A percentile compares a stretch with the other conserved stretches of the same genome.
phyloP scores from a whole-genome alignment of 169 alveolate genomes.

The Cryptosporidium meleagridis region DNA sequence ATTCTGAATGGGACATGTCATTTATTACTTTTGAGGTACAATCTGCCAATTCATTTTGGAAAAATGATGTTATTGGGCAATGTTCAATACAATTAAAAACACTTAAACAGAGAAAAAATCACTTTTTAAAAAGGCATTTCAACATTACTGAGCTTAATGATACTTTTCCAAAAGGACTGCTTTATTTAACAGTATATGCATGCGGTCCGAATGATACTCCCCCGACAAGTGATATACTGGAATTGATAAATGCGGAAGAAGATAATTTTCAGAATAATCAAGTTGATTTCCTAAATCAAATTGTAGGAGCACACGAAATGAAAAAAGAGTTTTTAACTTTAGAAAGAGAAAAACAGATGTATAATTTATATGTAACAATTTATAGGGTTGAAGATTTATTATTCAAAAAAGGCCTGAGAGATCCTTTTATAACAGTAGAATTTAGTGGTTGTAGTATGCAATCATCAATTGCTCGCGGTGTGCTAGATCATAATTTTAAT shows the following conservation, averaged over 20 bases:
- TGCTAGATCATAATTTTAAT: slow-evolving; percentile 86
- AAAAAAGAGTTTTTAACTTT: neutral
- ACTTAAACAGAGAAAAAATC: slow-evolving; percentile 85
- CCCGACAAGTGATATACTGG: slow-evolving; percentile 67
- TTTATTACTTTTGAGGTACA: slow-evolving; percentile 91
- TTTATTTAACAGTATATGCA: slow-evolving; percentile 85
- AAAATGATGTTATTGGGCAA: slow-evolving; percentile 88
- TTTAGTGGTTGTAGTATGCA: slow-evolving; percentile 89
- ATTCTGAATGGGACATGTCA: slow-evolving; percentile 89
- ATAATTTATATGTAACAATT: slow-evolving; percentile 86
- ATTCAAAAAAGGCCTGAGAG: slow-evolving; percentile 79
- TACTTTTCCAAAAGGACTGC: slow-evolving; percentile 82
- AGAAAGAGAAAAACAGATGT: slow-evolving; percentile 75
- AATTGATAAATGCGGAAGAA: slow-evolving; percentile 56
- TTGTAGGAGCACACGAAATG: slow-evolving; percentile 20
- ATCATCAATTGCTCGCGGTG: slow-evolving; percentile 81
- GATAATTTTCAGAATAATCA: slow-evolving; percentile 40
- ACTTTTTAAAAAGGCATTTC: slow-evolving; percentile 83
- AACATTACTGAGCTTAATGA: slow-evolving; percentile 84
- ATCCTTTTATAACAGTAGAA: slow-evolving; percentile 88
- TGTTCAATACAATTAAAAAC: slow-evolving; percentile 87
- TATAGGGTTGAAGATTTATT: slow-evolving; percentile 87
- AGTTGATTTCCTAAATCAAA: slow-evolving; percentile 59
- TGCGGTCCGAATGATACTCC: slow-evolving; percentile 84
- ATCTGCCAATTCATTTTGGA: slow-evolving; percentile 91